Conservation (phyloP, 352 stramenopile species). For the Globisporangium solare region DNA sequence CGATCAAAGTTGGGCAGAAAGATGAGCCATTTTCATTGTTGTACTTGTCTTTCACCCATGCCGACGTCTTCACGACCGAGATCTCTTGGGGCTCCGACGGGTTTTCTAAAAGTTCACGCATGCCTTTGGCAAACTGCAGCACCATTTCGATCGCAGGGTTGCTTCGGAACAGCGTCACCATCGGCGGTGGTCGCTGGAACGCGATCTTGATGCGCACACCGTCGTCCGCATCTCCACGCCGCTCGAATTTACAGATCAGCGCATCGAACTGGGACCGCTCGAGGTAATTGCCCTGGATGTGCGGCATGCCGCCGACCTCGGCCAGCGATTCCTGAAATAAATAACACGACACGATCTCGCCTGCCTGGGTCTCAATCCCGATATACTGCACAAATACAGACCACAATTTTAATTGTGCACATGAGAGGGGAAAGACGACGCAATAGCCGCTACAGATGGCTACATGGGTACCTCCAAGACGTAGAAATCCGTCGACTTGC, state of each 20-base stretch:
- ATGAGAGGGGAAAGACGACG: slow-evolving; percentile 1
- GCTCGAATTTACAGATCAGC: slow-evolving; percentile 85
- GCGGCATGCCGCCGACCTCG: slow-evolving; percentile 77
- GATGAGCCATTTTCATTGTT: slow-evolving; percentile 5
- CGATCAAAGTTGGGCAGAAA: neutral
- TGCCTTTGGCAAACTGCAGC: slow-evolving; percentile 67
- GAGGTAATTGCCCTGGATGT: slow-evolving; percentile 73
- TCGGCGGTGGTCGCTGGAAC: slow-evolving; percentile 76
- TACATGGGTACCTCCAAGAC: slow-evolving; percentile 52
- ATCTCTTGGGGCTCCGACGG: slow-evolving; percentile 76
- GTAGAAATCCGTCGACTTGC: slow-evolving; percentile 85
- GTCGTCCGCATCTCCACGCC: slow-evolving; percentile 59
- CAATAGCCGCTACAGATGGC: slow-evolving; percentile 18
- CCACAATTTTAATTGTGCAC: neutral
- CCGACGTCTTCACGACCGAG: slow-evolving; percentile 75
- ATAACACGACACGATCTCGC: slow-evolving; percentile 80
- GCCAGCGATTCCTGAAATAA: slow-evolving; percentile 83
- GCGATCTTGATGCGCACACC: slow-evolving; percentile 82
- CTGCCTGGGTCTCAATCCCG: slow-evolving; percentile 67
- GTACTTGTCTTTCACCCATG: slow-evolving; percentile 84
- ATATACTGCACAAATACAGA: slow-evolving; percentile 48
- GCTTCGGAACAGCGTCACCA: slow-evolving; percentile 78
- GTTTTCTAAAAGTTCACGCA: slow-evolving; percentile 75
- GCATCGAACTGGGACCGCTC: slow-evolving; percentile 82
- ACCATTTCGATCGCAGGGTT: slow-evolving; percentile 85